Percentiles rank a stretch among this genome's conserved stretches.
Conservation (phyloP, 805 yeast genomes). For the Ogataea polymorpha region DNA sequence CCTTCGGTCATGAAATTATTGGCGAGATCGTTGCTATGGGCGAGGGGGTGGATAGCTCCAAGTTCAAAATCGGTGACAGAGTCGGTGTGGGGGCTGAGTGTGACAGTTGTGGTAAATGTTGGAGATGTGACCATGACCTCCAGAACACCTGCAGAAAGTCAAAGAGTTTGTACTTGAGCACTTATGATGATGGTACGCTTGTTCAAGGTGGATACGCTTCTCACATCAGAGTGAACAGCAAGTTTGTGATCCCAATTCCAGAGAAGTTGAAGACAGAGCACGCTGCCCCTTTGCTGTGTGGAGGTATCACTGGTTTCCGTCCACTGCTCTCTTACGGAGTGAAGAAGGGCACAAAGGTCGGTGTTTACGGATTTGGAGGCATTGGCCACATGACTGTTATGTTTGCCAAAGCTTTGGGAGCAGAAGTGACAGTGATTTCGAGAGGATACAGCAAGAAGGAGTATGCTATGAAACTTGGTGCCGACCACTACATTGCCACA, state of each 20-base stretch:
- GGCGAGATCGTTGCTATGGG: slow-evolving; percentile 63
- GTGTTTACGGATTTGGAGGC: slow-evolving; percentile 65
- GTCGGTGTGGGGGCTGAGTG: slow-evolving; percentile 80
- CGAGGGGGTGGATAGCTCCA: slow-evolving; percentile 38
- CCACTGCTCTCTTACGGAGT: slow-evolving; percentile 54
- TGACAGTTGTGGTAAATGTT: slow-evolving; percentile 58
- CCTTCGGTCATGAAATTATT: slow-evolving; percentile 63
- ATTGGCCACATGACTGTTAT: slow-evolving; percentile 63
- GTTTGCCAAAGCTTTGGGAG: slow-evolving; percentile 61
- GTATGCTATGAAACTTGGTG: slow-evolving; percentile 54
- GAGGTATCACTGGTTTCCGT: slow-evolving; percentile 70
- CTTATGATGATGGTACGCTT: slow-evolving; percentile 28
- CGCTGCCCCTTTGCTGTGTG: slow-evolving; percentile 76
- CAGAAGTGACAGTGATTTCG: slow-evolving; percentile 58
- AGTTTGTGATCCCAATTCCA: slow-evolving; percentile 64
- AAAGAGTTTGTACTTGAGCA: slow-evolving; percentile 36
- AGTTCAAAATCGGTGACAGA: slow-evolving; percentile 63
- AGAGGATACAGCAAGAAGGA: slow-evolving; percentile 47
- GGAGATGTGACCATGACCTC: slow-evolving; percentile 51
- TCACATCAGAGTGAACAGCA: slow-evolving; percentile 60
- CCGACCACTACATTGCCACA: slow-evolving; percentile 52
- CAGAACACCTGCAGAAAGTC: slow-evolving; percentile 41
- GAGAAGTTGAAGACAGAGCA: slow-evolving; percentile 45
- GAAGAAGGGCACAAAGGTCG: slow-evolving; percentile 41
- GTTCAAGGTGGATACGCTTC: slow-evolving; percentile 71